These are phyloP conservation scores for Aspergillus ochraceoroseus DNA, from an alignment of 2,329 filamentous ascomycete species.

Conservation along the genomic window DNA sequence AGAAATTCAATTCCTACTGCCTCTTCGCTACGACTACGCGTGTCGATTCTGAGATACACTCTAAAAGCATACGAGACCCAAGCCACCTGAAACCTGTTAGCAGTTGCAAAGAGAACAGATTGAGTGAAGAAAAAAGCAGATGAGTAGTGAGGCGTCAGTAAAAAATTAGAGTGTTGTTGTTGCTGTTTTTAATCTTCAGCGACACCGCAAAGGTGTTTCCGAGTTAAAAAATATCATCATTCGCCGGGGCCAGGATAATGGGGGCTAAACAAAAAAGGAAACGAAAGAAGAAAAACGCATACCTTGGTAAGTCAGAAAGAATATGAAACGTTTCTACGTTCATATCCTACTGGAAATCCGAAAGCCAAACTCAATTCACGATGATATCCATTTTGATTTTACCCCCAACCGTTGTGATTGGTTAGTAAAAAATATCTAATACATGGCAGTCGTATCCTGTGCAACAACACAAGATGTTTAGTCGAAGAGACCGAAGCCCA, in stretches of 20 bases:
- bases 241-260: slow-evolving; percentile 30
- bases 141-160: slow-evolving; percentile 49
- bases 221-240: slow-evolving; percentile 68
- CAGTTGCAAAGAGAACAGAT: slow-evolving; percentile 8
- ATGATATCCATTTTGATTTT: slow-evolving; percentile 33
- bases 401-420: slow-evolving; percentile 30
- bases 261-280: slow-evolving; percentile 1
- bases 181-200: slow-evolving; percentile 57
- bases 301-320: slow-evolving; percentile 26
- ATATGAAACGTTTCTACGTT: slow-evolving; percentile 35
- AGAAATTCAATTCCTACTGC: no score
- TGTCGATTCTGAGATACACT: no score
- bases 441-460: slow-evolving; percentile 35
- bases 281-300: slow-evolving; percentile 16
- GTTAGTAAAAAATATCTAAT: slow-evolving; percentile 34
- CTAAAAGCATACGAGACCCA: no score
- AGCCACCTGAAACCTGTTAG: slow-evolving; percentile 13
- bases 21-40: slow-evolving; percentile 1
- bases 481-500: slow-evolving; percentile 75
- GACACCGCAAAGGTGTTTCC: slow-evolving; percentile 44
- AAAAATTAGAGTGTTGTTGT: slow-evolving; percentile 71
- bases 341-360: slow-evolving; percentile 27
- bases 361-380: slow-evolving; percentile 17
- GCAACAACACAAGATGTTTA: slow-evolving; percentile 40
- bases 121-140: no score